Conservation (phyloP, 495 filamentous ascomycete species). For the Lophiotrema nucula region DNA sequence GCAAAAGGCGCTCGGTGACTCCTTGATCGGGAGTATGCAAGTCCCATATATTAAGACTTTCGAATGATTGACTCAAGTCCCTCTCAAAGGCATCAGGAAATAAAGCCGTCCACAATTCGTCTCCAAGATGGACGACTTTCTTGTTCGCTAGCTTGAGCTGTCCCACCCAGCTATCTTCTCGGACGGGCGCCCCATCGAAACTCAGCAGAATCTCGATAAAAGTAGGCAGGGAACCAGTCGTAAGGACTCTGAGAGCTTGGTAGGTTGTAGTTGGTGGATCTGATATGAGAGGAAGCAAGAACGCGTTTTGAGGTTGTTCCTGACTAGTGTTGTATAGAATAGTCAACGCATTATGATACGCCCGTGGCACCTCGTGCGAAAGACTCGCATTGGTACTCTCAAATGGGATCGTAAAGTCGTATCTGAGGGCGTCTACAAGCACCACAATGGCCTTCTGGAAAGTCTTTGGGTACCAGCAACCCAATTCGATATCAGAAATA, state of each 20-base stretch:
- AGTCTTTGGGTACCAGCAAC: constrained; percentile 93
- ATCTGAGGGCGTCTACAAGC: constrained; percentile 89
- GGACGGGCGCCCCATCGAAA: constrained; percentile 94
- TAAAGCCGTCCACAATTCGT: constrained; percentile 92
- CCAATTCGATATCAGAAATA: no score
- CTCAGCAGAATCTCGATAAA: constrained; percentile 93
- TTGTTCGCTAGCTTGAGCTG: constrained; percentile 79
- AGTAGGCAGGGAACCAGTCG: constrained; percentile 90
- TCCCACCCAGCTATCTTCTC: constrained; percentile 90
- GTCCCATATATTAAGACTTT: constrained; percentile 98
- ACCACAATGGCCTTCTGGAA: constrained; percentile 91
- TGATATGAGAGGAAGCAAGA: constrained; percentile 92
- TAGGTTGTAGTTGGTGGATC: constrained; percentile 93
- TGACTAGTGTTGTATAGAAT: constrained; percentile 79
- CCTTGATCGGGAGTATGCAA: constrained; percentile 95
- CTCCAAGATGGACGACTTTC: constrained; percentile 86
- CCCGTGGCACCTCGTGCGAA: constrained; percentile 55
- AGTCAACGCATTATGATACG: constrained; percentile 85
- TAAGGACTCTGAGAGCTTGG: constrained; percentile 89
- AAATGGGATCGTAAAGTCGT: constrained; percentile 92
- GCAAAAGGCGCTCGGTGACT: constrained; percentile 88
- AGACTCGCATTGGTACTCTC: constrained; percentile 50
- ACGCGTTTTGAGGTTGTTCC: constrained; percentile 71
- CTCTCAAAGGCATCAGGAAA: constrained; percentile 90
- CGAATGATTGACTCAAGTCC: constrained; percentile 79